Evolutionary conservation across 495 filamentous ascomycete species (phyloP), one percentile per base, ranked within the genome.

Genomic region (Aspergillus cavernicola): DNA sequence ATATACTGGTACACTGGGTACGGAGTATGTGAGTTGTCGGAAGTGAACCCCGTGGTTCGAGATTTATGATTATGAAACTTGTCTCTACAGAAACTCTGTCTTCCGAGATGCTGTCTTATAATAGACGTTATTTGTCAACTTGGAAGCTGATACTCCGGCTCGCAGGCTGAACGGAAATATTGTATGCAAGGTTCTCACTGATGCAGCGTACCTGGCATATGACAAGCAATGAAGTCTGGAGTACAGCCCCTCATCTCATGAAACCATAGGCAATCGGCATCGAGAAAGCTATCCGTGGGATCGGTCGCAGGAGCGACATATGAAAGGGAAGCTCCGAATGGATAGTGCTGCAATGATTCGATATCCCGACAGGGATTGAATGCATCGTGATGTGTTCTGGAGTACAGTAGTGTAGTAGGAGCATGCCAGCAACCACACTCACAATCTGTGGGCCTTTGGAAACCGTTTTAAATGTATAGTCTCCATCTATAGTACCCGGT

Each of bases 401-500:
- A 28, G 39, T 31, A 33, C 42, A 32, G 40, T 51, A n/a, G 53
- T 32, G 51, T n/a, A n/a, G n/a, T n/a, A n/a, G n/a, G n/a, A n/a
- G 39, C 48, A 52, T 53, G 39, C 53, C 39, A 33, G 4, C 11
- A 13, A 11, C 3, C 31, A 33, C 26, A 29, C 26, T 29, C 26
- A 46, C 32, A 50, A 36, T 15, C 19, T 29, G 50, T 53, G 50
- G 50, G 45, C 50, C 56, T 42, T 12, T n/a, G n/a, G 42, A 40
- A 43, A 45, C 56, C 38, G 50, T 58, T 58, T 53, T 50, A 50
- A 47, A 47, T 40, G 29, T 43, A 43, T 35, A 52, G 22, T 24
- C 46, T 45, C n/a, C 6, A 37, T 7, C 29, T 16, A 38, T 47
- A 47, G 15, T 23, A 22, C 10, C 31, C 44, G 31, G 24, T 47